Percentiles rank a stretch among this genome's conserved stretches.
These are phyloP conservation scores for Prunus dulcis DNA, from an alignment of 306 rosid genomes.

Conservation along the genomic window DNA sequence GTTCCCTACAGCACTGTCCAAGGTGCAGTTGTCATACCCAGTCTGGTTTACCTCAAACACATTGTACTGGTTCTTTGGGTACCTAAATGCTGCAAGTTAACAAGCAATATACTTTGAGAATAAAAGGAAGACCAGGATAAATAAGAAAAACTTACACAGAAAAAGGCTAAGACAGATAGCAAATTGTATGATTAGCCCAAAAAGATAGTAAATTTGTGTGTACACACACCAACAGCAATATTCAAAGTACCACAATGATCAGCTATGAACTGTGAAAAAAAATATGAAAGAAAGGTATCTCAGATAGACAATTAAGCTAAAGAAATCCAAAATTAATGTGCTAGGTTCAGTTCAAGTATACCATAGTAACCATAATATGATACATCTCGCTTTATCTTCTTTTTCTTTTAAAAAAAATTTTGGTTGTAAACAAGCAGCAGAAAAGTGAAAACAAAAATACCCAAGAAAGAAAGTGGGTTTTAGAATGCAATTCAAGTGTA, in stretches of 20 bases:
- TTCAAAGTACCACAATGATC: neutral
- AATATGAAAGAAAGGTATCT: neutral
- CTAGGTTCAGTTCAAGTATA: neutral
- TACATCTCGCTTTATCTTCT: neutral
- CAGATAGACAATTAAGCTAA: neutral
- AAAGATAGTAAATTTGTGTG: neutral
- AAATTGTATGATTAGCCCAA: neutral
- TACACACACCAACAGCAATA: neutral
- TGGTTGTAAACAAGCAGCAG: neutral
- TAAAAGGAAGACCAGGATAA: neutral
- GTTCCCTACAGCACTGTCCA: slow-evolving; percentile 76
- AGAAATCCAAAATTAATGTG: neutral
- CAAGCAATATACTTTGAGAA: neutral
- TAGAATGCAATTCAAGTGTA: neutral
- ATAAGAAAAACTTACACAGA: neutral
- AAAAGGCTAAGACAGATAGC: neutral
- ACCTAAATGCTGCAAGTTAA: slow-evolving; percentile 68
- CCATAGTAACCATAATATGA: neutral
- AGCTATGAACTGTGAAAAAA: neutral
- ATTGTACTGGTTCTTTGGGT: slow-evolving; percentile 78
- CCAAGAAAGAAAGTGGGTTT: slow-evolving; percentile 6
- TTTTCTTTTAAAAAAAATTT: too few species aligned
- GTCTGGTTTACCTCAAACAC: slow-evolving; percentile 90
- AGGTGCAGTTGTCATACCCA: slow-evolving; percentile 87
- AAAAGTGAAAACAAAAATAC: neutral